phyloP scores from a whole-genome alignment of 1,139 yeast genomes.

The Sugiyamaella novakii region DNA sequence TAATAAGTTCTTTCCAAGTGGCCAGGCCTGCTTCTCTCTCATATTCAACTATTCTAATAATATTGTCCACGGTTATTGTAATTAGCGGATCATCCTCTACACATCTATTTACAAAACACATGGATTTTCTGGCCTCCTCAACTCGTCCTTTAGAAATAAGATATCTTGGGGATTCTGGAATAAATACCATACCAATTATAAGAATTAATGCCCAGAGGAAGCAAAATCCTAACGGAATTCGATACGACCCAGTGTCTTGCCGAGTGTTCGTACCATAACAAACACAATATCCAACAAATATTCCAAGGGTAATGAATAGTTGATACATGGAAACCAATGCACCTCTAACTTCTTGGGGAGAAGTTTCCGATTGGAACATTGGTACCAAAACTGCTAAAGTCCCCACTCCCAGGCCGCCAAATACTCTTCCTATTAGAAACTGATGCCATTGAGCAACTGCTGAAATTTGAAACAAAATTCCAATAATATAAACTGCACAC shows the following conservation, averaged over 20 bases:
- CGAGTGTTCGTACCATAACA: conserved; percentile 61
- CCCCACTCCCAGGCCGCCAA: conserved; percentile 68
- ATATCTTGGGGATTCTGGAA: conserved; percentile 84
- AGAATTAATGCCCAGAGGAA: conserved; percentile 50
- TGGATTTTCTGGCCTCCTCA: conserved; percentile 61
- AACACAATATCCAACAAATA: conserved; percentile 66
- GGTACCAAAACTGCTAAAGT: conserved; percentile 66
- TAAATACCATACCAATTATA: conserved; percentile 58
- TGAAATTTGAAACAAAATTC: conserved; percentile 55
- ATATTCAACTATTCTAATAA: conserved; percentile 63
- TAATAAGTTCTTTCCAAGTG: conserved; percentile 63
- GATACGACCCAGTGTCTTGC: conserved; percentile 58
- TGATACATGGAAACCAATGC: conserved; percentile 68
- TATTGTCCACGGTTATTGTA: conserved; percentile 57
- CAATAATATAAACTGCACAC: conserved; percentile 52
- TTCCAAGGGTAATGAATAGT: conserved; percentile 67
- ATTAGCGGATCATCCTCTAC: conserved; percentile 61
- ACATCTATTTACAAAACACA: conserved; percentile 64
- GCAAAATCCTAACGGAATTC: conserved; percentile 59
- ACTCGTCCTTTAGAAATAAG: conserved; percentile 55
- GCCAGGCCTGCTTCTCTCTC: conserved; percentile 67
- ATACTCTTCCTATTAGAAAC: conserved; percentile 48
- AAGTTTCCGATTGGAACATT: conserved; percentile 68
- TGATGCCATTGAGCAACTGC: conserved; percentile 48
- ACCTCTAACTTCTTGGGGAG: conserved; percentile 72